Percentiles rank a stretch among this genome's conserved stretches.
These are phyloP conservation scores for Dalbergia oliveri DNA, from an alignment of 306 rosid species.

Conservation along the genomic window DNA sequence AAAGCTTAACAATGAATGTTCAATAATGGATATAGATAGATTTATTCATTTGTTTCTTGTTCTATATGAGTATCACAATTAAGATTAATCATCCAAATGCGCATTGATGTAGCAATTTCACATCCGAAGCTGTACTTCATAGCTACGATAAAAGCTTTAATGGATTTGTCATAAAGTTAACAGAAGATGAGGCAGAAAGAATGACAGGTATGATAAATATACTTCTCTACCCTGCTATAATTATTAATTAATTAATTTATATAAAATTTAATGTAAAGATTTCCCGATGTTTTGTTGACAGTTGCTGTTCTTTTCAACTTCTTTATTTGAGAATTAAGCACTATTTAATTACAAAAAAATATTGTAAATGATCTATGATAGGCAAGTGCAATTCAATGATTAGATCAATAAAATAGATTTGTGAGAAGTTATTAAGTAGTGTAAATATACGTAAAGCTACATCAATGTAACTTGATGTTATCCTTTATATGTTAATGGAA, in stretches of 20 bases:
- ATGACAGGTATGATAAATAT: conserved; percentile 24
- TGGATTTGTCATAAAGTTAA: conserved; percentile 50
- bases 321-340: too few species aligned
- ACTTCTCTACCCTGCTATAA: not conserved
- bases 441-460: not conserved
- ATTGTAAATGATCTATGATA: too few species aligned
- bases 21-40: not conserved
- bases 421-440: too few species aligned
- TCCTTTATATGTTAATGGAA: too few species aligned
- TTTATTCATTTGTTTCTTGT: not conserved
- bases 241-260: too few species aligned
- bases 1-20: not conserved
- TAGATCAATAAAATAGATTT: too few species aligned
- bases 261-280: too few species aligned
- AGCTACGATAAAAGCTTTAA: conserved; percentile 54
- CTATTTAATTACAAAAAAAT: too few species aligned
- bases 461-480: too few species aligned
- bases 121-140: conserved; percentile 43
- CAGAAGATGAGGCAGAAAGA: conserved; percentile 48
- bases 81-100: not conserved
- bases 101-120: conserved; percentile 6
- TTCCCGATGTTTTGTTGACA: too few species aligned
- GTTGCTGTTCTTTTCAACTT: too few species aligned
- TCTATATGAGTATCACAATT: not conserved
- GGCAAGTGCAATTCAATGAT: too few species aligned